These are phyloP conservation scores for Gossypium gossypioides DNA, from an alignment of 441 rosid genomes.

Conservation along the genomic window DNA sequence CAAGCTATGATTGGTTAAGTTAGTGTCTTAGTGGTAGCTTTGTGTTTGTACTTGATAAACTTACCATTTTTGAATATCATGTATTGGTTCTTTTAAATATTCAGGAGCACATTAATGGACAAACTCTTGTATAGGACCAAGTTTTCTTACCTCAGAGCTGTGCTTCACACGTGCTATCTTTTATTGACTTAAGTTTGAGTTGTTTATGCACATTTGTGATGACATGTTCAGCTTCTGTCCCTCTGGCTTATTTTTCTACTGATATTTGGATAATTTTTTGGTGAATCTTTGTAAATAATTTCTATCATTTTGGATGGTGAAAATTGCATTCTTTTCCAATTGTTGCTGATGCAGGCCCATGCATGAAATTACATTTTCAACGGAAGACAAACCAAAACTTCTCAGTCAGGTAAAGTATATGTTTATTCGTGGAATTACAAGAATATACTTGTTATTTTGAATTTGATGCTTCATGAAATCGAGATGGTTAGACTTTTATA, in stretches of 20 bases:
- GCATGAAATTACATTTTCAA: constrained; percentile 63
- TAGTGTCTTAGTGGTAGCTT: background rate
- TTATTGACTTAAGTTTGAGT: background rate
- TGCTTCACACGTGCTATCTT: background rate
- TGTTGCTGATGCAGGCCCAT: constrained; percentile 39
- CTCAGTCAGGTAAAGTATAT: constrained; percentile 50
- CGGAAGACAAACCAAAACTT: constrained; percentile 63
- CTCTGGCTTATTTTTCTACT: background rate
- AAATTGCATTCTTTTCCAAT: constrained; percentile 12
- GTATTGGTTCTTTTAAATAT: background rate
- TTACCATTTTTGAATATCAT: background rate
- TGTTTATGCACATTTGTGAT: background rate
- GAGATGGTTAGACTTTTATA: background rate
- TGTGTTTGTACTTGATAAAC: background rate
- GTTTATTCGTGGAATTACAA: constrained; percentile 6
- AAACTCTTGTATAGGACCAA: background rate
- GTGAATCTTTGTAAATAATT: background rate
- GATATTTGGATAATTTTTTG: background rate
- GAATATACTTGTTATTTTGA: background rate
- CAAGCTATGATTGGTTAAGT: background rate
- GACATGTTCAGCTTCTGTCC: background rate
- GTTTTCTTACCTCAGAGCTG: background rate
- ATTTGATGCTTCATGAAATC: background rate
- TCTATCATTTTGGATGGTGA: constrained; percentile 7
- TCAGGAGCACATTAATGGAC: background rate